phyloP scores from a whole-genome alignment of 306 rosid species.

The Dryas drummondii region DNA sequence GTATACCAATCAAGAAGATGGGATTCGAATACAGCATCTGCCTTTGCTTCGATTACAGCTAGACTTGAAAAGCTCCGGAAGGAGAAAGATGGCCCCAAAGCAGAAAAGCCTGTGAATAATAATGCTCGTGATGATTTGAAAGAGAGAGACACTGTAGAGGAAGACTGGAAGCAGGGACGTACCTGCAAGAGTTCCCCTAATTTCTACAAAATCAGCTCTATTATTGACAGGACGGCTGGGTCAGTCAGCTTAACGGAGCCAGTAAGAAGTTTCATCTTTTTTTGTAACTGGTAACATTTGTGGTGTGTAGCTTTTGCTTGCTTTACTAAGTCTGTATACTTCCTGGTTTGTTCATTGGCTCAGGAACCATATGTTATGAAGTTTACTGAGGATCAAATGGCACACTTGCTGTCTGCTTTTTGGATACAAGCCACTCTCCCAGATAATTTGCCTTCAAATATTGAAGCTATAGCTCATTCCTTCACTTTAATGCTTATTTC shows the following conservation, averaged over 20 bases:
- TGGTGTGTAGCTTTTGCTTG: slow-evolving; percentile 2
- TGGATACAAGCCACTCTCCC: slow-evolving; percentile 87
- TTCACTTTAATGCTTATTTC: slow-evolving; percentile 63
- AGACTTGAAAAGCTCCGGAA: slow-evolving; percentile 89
- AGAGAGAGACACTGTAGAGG: slow-evolving; percentile 50
- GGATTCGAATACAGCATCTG: slow-evolving; percentile 64
- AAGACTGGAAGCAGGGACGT: slow-evolving; percentile 65
- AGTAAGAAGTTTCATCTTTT: slow-evolving; percentile 42
- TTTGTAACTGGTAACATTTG: slow-evolving; percentile 12
- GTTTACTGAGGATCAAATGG: slow-evolving; percentile 86
- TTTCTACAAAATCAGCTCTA: slow-evolving; percentile 61
- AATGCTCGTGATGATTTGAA: slow-evolving; percentile 42
- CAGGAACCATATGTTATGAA: slow-evolving; percentile 83
- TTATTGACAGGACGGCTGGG: slow-evolving; percentile 66
- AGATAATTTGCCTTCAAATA: slow-evolving; percentile 83
- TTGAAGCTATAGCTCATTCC: slow-evolving; percentile 83
- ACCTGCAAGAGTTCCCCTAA: slow-evolving; percentile 64
- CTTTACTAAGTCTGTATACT: slow-evolving; percentile 10
- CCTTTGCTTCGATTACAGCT: slow-evolving; percentile 83
- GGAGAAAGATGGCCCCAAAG: slow-evolving; percentile 54
- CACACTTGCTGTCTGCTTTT: slow-evolving; percentile 81
- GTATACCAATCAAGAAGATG: slow-evolving; percentile 55
- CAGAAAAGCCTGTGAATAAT: slow-evolving; percentile 41
- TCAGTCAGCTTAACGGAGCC: slow-evolving; percentile 49
- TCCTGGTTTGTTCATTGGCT: slow-evolving; percentile 30